Evolutionary conservation across 148 eudicot genomes (phyloP), one percentile per base, ranked within the genome.

Genomic region (Fagopyrum esculentum): DNA sequence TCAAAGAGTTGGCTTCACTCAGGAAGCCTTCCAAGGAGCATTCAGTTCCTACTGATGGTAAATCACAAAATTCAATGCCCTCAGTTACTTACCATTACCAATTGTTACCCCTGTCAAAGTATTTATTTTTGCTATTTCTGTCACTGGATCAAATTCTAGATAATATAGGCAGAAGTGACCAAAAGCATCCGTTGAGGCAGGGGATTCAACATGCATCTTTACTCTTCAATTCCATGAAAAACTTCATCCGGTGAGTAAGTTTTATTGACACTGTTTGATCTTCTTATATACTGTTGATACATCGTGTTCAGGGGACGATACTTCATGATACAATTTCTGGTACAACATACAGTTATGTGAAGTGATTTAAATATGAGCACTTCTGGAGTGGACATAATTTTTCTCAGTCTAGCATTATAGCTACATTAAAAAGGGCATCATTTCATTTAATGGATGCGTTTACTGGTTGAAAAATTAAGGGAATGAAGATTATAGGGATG

Each of bases 1-100:
- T 93, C 69, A 82, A 86, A 77, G 86, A 87, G 89, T 74, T 93
- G 82, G 90, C 96, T 51, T 83, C 86, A 26, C 78, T 83, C 74
- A 78, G 83, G 83, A 75, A 75, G 75, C 80, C 89, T 51, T 54
- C 77, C 29, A 72, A 78, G 49, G 71, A 71, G 54, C 64, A 77
- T 74, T 75, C 87, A 26, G 69, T 52, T 63, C 77, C 78, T 50
- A 22, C 80, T 72, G 74, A 77, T 72, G 89, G 90, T 90, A 80
- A 69, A 50, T 57, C 6, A 10, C 55, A 72, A 73, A 40, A 47
- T 22, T 52, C 19, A 66, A 35, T 66, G 13, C 17, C 47, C 17
- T 43, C 16, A 10, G 45, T 43, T 55, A 16, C 48, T 30, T 30
- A 50, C 47, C 63, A 22, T 16, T 45, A 43, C 29, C 4, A 45